phyloP scores from a whole-genome alignment of 2,329 filamentous ascomycete genomes.

The Alternaria atra region DNA sequence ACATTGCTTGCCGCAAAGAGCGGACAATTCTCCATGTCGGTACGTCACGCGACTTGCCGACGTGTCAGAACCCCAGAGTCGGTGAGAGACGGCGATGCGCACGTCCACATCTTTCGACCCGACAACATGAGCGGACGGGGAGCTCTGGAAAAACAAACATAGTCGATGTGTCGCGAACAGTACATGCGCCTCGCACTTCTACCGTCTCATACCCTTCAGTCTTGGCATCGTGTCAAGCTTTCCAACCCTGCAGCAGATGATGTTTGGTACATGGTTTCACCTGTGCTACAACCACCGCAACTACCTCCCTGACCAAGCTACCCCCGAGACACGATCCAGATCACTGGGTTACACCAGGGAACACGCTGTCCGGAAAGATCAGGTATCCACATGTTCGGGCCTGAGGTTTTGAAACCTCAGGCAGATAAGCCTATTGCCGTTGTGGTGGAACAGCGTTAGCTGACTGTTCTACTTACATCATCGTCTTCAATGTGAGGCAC shows the following conservation, averaged over 20 bases:
- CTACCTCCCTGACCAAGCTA: constrained; percentile 19
- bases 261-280: constrained; percentile 20
- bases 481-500: no score
- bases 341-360: neutral
- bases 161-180: neutral
- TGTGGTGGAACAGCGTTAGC: neutral
- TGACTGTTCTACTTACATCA: neutral
- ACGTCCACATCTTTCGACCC: neutral
- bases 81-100: constrained; percentile 4
- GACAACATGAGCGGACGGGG: neutral
- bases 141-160: neutral
- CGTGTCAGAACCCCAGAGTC: constrained; percentile 2
- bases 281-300: constrained; percentile 1
- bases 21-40: constrained; percentile 1
- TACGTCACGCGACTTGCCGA: constrained; percentile 26
- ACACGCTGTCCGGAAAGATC: neutral
- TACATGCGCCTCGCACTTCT: constrained; percentile 1
- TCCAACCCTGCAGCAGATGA: constrained; percentile 7
- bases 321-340: constrained; percentile 10
- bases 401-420: constrained; percentile 34
- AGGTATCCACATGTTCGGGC: constrained; percentile 18
- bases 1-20: neutral
- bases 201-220: neutral
- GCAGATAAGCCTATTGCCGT: constrained; percentile 4
- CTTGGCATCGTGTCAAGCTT: constrained; percentile 10